phyloP scores from a whole-genome alignment of 2,329 filamentous ascomycete genomes.

The Arthrobotrys musiformis region DNA sequence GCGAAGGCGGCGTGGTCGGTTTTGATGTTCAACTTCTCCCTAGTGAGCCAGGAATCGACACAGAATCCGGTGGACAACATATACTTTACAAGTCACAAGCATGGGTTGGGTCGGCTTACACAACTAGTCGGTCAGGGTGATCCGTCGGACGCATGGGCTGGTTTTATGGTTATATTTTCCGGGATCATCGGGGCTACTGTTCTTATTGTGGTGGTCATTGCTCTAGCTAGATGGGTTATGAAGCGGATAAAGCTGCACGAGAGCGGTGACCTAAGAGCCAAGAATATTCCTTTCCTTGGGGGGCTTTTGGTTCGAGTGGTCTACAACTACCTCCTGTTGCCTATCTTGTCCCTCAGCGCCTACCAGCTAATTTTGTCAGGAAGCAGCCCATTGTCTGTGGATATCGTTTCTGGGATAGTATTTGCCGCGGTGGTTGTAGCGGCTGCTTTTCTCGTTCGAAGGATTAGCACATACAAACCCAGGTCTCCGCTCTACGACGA shows the following conservation, averaged over 20 bases:
- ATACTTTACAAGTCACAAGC: slow-evolving; percentile 80
- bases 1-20: slow-evolving; percentile 89
- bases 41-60: slow-evolving; percentile 70
- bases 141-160: slow-evolving; percentile 86
- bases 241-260: slow-evolving; percentile 76
- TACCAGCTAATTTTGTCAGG: slow-evolving; percentile 86
- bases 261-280: slow-evolving; percentile 87
- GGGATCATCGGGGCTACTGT: slow-evolving; percentile 77
- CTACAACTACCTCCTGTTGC: slow-evolving; percentile 91
- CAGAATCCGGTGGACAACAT: slow-evolving; percentile 81
- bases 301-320: slow-evolving; percentile 77
- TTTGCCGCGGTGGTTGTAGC: slow-evolving; percentile 78
- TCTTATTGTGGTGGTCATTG: slow-evolving; percentile 78
- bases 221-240: slow-evolving; percentile 79
- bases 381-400: slow-evolving; percentile 77
- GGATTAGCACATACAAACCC: slow-evolving; percentile 68
- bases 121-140: slow-evolving; percentile 84
- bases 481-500: slow-evolving; percentile 79
- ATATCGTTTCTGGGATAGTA: slow-evolving; percentile 65
- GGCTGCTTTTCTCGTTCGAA: slow-evolving; percentile 79
- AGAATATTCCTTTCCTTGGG: slow-evolving; percentile 81
- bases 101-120: slow-evolving; percentile 81
- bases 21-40: slow-evolving; percentile 91
- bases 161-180: slow-evolving; percentile 90
- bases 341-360: slow-evolving; percentile 84